Conservation (phyloP, 2,329 filamentous ascomycete species). For the Cytospora schulzeri region DNA sequence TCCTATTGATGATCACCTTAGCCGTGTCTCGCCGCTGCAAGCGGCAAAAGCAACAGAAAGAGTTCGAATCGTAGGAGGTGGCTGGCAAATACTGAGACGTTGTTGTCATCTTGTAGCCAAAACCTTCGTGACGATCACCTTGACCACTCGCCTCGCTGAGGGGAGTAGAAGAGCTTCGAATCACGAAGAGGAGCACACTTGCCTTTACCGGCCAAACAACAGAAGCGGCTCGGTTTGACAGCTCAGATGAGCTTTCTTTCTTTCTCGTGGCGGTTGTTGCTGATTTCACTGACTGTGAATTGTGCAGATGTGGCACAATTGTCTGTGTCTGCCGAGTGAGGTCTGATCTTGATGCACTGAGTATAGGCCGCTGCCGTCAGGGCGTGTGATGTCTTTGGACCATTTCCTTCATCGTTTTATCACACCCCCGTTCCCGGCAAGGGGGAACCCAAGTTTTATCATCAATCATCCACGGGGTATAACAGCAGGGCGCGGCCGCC, state of each 20-base stretch:
- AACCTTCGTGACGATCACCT: not conserved
- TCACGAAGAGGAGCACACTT: not conserved
- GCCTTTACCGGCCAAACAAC: not conserved
- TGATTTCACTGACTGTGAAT: not conserved
- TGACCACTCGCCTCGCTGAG: not conserved
- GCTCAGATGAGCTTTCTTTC: not conserved
- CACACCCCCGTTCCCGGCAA: not conserved
- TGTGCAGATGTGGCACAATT: not conserved
- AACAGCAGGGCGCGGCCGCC: slow-evolving; percentile 11
- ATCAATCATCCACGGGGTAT: not conserved
- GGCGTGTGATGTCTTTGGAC: not conserved
- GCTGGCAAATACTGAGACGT: not conserved
- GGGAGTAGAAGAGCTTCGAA: not conserved
- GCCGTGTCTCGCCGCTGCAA: not conserved
- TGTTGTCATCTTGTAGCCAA: too few species aligned
- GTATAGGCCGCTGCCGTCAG: not conserved
- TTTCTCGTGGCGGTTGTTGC: not conserved
- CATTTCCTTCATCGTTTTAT: not conserved
- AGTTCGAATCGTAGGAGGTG: not conserved
- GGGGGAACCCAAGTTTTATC: not conserved
- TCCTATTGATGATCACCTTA: not conserved
- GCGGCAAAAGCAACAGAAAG: not conserved
- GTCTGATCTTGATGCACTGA: not conserved
- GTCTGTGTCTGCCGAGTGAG: not conserved
- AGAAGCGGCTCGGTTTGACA: not conserved